Evolutionary conservation across 208 protist genomes (phyloP), one percentile per base, ranked within the genome.

Genomic region (Acanthamoeba healyi): DNA sequence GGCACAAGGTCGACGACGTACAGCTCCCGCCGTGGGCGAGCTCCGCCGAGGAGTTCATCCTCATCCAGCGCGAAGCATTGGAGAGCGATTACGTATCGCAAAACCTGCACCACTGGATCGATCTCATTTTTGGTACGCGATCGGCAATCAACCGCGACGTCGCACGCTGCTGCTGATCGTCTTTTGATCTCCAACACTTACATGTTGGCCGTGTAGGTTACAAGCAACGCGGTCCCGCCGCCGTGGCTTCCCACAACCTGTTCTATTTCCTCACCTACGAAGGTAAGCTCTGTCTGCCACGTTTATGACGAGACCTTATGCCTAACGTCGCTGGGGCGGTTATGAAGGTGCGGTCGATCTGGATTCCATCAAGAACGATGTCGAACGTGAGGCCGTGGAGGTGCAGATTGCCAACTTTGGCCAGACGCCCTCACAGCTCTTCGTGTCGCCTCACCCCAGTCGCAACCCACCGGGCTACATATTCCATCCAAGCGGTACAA

Each of bases 91-190:
- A 96, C 74, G 99, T 99, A 14, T 98, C 97, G n/a, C 74, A 77
- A 32, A 95, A 97, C 72, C 93, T 99, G 42, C 97, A 99, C 94
- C 86, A 98, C 54, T 99, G 99, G 99, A 98, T 99, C 90, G 99
- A 99, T 94, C 97, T 99, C 54, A 99, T 99, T 49, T 99, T 99
- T 95, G 99, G 99, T n/a, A n/a, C n/a, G n/a, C n/a, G n/a, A n/a
- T n/a, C n/a, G 26, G 56, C 17, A n/a, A 24, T 17, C 56, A n/a
- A n/a, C 24, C 24, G 17, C 56, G 17, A n/a, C 56, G 17, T 65
- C 56, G 17, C 22, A 65, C 17, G 56, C 17, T 65, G 17, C 56
- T 65, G 24, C 22, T 24, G 24, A 17, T 65, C 22, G 17, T 65
- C 24, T 65, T 65, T 65, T 65, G 24, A n/a, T 65, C 56, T 65